Evolutionary conservation across 1,139 yeast genomes (phyloP), one percentile per base, ranked within the genome.

Genomic region (Groenewaldozyma sp.): DNA sequence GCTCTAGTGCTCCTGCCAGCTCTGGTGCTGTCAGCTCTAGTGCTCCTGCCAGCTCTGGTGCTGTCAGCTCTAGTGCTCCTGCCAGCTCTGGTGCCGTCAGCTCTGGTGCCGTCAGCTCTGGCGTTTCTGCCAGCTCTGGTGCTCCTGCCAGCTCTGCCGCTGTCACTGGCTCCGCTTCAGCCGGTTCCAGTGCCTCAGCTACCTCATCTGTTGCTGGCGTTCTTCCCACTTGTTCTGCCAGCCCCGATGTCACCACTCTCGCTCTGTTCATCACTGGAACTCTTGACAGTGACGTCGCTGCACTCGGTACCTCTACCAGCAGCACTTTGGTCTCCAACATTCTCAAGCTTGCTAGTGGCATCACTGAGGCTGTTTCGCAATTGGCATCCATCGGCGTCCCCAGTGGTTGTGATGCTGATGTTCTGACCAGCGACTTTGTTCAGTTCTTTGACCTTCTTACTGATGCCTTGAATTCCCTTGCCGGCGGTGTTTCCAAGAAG

Each of bases 401-500:
- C 14, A 22, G 18, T 22, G 9, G 22, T 13, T 31, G 34, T 18
- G 18, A 31, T 22, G 34, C 22, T 31, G 34, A 22, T 11, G 16
- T 22, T 11, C 14, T 31, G 22, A 22, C 34, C 19, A 18, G 14
- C 14, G 34, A 20, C 18, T 22, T 31, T 31, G 22, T 31, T 13
- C 11, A n/a, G 6, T n/a, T 14, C 21, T 17, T 31, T 31, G 34
- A 10, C 21, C 9, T 17, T 11, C 21, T 31, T 7, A 22, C 34
- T 13, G 9, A 20, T 10, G 11, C 9, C 22, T 22, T 31, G 22
- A 31, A 31, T 22, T 11, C 19, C 19, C 22, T 31, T 31, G 34
- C 34, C 34, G 34, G 34, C 22, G 27, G 9, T 24, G 34, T 22
- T 17, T 11, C 34, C 22, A 10, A 22, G 18, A 31, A 31, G 34